Evolutionary conservation across 768 basidiomycete species (phyloP).

Genomic region (Xerocomellus chrysenteron): DNA sequence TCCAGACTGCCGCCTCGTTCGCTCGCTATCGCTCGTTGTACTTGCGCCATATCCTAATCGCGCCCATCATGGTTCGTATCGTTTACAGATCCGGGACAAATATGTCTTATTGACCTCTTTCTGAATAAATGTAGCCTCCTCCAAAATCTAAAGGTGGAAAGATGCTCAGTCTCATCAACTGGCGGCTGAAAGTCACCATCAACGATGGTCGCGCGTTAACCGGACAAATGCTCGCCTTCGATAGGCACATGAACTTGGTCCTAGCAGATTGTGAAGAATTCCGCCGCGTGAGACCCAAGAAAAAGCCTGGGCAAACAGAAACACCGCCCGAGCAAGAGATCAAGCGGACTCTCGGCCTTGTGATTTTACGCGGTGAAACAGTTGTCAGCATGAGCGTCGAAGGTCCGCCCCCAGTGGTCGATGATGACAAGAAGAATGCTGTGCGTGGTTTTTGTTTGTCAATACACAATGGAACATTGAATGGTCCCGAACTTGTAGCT

Average conservation of each 20-base stretch:
- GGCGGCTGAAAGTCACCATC: constrained; percentile 95
- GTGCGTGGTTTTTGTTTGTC: constrained; percentile 42
- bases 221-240: constrained; percentile 99
- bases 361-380: constrained; percentile 94
- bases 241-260: constrained; percentile 99
- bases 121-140: constrained; percentile 60
- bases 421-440: constrained; percentile 84
- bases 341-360: constrained; percentile 94
- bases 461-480: constrained; percentile 5
- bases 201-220: constrained; percentile 95
- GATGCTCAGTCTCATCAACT: constrained; percentile 97
- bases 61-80: constrained; percentile 57
- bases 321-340: constrained; percentile 84
- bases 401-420: constrained; percentile 88
- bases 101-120: constrained; percentile 7
- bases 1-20: constrained; percentile 22
- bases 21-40: constrained; percentile 20
- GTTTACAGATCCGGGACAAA: constrained; percentile 10
- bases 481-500: constrained; percentile 48
- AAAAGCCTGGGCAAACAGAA: constrained; percentile 76
- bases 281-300: constrained; percentile 87
- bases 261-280: constrained; percentile 99
- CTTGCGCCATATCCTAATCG: constrained; percentile 30
- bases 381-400: constrained; percentile 95
- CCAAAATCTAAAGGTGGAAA: constrained; percentile 98